A percentile compares a stretch with the other conserved stretches of the same genome.
Evolutionary conservation across 2,329 filamentous ascomycete species (phyloP).

Genomic region (Colletotrichum higginsianum): DNA sequence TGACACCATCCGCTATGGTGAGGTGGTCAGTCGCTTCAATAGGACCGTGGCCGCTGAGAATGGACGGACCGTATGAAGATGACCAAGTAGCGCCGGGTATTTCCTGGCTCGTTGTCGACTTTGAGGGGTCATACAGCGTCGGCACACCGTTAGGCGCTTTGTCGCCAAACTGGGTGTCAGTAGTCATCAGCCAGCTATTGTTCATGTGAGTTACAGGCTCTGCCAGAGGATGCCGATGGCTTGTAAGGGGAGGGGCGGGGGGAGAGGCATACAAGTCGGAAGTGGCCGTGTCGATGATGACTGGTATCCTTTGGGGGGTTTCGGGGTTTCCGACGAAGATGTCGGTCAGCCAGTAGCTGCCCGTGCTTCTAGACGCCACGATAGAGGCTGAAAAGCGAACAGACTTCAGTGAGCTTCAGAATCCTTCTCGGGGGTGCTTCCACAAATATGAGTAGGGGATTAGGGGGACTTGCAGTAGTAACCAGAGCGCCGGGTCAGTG

Average conservation of each 20-base stretch:
- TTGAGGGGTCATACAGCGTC: slow-evolving; percentile 60
- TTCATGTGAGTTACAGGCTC: not conserved
- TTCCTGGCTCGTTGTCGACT: slow-evolving; percentile 59
- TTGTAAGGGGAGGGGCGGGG: no score
- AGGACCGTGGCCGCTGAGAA: slow-evolving; percentile 44
- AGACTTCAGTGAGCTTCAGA: slow-evolving; percentile 4
- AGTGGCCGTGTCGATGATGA: slow-evolving; percentile 35
- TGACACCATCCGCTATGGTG: slow-evolving; percentile 59
- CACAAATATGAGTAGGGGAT: not conserved
- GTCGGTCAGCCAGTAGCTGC: slow-evolving; percentile 35
- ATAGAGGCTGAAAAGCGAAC: slow-evolving; percentile 5
- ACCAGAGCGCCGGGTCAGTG: slow-evolving; percentile 23
- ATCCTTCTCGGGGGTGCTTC: no score
- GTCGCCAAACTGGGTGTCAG: slow-evolving; percentile 48
- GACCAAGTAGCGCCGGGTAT: slow-evolving; percentile 63
- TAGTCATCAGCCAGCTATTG: slow-evolving; percentile 47
- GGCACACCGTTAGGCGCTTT: slow-evolving; percentile 56
- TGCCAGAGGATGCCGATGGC: not conserved
- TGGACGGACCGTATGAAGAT: slow-evolving; percentile 63
- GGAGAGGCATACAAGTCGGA: slow-evolving; percentile 30
- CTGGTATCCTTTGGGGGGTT: slow-evolving; percentile 23
- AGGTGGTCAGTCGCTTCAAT: slow-evolving; percentile 5
- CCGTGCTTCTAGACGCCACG: slow-evolving; percentile 10
- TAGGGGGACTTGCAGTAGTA: slow-evolving; percentile 21
- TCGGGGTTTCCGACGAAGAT: slow-evolving; percentile 27